These are phyloP conservation scores for Chlorella vulgaris DNA, from an alignment of 139 green algal species.

Conservation along the genomic window DNA sequence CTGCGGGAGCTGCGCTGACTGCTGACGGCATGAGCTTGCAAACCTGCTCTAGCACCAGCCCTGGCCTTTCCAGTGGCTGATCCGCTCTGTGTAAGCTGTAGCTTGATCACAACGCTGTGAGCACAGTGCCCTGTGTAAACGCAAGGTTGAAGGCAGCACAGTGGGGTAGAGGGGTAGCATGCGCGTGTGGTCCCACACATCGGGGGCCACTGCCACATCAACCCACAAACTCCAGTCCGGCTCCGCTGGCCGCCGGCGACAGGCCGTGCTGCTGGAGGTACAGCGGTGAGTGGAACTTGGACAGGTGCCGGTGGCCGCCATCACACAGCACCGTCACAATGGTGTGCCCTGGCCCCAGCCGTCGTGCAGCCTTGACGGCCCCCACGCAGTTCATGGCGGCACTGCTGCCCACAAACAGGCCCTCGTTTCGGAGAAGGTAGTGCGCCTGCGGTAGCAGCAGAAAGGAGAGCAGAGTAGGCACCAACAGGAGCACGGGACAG, in stretches of 20 bases:
- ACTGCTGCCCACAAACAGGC: conserved; percentile 89
- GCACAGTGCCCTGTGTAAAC: too few relatives aligned
- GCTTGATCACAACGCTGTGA: too few relatives aligned
- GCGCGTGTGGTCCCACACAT: too few relatives aligned
- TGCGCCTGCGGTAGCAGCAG: conserved; percentile 50
- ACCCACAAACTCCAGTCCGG: conserved; percentile 50
- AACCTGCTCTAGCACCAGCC: too few relatives aligned
- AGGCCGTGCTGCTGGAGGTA: conserved; percentile 72
- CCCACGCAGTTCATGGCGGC: conserved; percentile 91
- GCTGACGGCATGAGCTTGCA: too few relatives aligned
- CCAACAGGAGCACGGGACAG: too few relatives aligned
- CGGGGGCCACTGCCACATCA: not conserved
- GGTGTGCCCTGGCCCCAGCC: conserved; percentile 81
- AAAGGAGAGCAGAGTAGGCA: too few relatives aligned
- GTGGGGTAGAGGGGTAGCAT: too few relatives aligned
- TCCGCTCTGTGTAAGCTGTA: too few relatives aligned
- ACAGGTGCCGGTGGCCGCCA: conserved; percentile 84
- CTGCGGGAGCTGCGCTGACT: too few relatives aligned
- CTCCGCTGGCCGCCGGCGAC: conserved; percentile 28
- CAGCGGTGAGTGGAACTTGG: conserved; percentile 85
- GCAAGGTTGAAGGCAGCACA: too few relatives aligned
- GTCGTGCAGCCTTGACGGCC: conserved; percentile 84
- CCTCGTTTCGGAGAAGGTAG: conserved; percentile 89
- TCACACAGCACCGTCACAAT: conserved; percentile 95
- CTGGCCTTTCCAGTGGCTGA: too few relatives aligned